These are phyloP conservation scores for Echinosophora koreensis DNA, from an alignment of 306 rosid species.

Conservation along the genomic window DNA sequence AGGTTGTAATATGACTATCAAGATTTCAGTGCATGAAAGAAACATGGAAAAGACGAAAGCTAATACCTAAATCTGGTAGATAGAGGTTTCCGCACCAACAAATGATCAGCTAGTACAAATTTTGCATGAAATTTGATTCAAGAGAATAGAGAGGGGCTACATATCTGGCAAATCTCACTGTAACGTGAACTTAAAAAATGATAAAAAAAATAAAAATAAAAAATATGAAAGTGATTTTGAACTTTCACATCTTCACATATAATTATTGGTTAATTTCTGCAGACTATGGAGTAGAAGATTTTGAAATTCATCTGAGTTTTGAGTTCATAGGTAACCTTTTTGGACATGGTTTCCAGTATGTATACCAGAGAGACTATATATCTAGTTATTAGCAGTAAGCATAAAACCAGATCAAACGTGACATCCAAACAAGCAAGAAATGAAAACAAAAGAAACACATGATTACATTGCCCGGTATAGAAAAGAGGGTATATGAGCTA, in stretches of 20 bases:
- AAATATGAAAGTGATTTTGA: neutral
- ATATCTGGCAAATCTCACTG: constrained; percentile 30
- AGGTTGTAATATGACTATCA: neutral
- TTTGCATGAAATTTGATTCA: constrained; percentile 9
- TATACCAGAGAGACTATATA: neutral
- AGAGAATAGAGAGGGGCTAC: neutral
- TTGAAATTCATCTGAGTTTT: constrained; percentile 6
- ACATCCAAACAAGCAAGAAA: constrained; percentile 12
- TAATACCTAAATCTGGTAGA: neutral
- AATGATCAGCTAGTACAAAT: constrained; percentile 14
- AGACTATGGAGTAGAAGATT: constrained; percentile 17
- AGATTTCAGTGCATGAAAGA: constrained; percentile 14
- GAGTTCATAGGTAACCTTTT: constrained; percentile 11
- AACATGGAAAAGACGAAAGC: constrained; percentile 36
- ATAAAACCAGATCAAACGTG: constrained; percentile 29
- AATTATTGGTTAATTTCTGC: constrained; percentile 20
- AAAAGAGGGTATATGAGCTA: constrained; percentile 20
- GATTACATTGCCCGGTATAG: neutral
- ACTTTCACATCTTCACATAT: constrained; percentile 1
- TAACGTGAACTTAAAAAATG: neutral
- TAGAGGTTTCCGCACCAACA: constrained; percentile 5
- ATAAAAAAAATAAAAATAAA: neutral
- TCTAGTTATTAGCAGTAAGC: constrained; percentile 33
- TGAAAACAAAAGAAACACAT: constrained; percentile 15
- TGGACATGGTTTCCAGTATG: constrained; percentile 12